Evolutionary conservation across 192 early-diverging fungal genomes (phyloP), one percentile per base, ranked within the genome.

Genomic region (Chytriomyces confervae): DNA sequence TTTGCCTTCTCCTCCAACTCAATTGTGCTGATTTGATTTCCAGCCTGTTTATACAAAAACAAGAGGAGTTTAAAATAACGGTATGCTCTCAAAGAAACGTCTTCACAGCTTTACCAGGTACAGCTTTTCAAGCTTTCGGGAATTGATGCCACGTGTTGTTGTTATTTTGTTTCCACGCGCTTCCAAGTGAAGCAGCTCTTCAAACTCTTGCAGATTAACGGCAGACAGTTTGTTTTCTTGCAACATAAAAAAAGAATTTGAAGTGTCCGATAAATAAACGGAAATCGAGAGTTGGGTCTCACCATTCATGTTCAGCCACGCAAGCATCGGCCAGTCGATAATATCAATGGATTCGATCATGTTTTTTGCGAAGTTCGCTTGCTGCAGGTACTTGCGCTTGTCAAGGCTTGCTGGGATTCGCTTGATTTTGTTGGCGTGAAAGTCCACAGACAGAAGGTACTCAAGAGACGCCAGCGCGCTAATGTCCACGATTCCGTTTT

Each of bases 301-400:
- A 89, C 88, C 86, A 72, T 86, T 85, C 45, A 89, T 62, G 50
- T 86, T 89, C 57, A 89, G 68, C 78, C 79, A 85, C 62, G 78
- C 69, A 11, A 84, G 74, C 77, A 85, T 76, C 8, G 86, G 88
- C 84, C 82, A 85, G 27, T 47, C 44, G 0, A 72, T 50, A 0
- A 86, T 67, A 24, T 84, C 80, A 45, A 73, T 81, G 11, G 72
- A 61, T 50, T 69, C 67, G 44, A 89, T 75, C 61, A 24, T 10
- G 63, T 89, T 89, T 48, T 84, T 82, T 18, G 80, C 76, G 29
- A 86, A 77, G 72, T 89, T 85, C 11, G 82, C 79, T 45, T 85
- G 80, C 77, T 86, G 86, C 7, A 89, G 68, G 68, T 84, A 89
- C 79, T 87, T 86, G 48, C 73, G 46, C 50, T 77, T 81, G 61